Conservation (phyloP, 768 basidiomycete species). For the Agrocybe pediades region DNA sequence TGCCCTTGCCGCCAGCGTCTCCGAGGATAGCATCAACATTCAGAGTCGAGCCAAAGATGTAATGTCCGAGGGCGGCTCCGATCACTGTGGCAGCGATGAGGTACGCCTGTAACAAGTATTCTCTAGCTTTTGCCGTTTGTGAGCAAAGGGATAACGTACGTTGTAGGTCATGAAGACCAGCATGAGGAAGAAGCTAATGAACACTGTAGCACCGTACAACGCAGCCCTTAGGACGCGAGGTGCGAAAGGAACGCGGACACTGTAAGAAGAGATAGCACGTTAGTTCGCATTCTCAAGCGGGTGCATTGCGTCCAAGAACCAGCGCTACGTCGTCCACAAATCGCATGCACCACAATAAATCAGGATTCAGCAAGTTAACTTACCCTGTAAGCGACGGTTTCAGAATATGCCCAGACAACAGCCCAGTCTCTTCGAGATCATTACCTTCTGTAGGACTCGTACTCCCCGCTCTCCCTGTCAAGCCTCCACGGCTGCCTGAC, state of each 20-base stretch:
- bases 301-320: too few species aligned
- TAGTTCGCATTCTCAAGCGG: background rate
- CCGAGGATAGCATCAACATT: slow-evolving; percentile 60
- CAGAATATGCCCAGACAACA: slow-evolving; percentile 51
- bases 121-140: background rate
- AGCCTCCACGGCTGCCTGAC: slow-evolving; percentile 26
- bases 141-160: slow-evolving; percentile 36
- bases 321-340: too few species aligned
- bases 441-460: slow-evolving; percentile 36
- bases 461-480: slow-evolving; percentile 28
- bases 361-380: slow-evolving; percentile 18
- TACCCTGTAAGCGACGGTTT: slow-evolving; percentile 45
- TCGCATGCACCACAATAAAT: too few species aligned
- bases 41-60: slow-evolving; percentile 67
- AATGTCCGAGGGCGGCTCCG: slow-evolving; percentile 85
- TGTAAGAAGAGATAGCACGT: slow-evolving; percentile 20
- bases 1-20: slow-evolving; percentile 57
- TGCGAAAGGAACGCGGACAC: slow-evolving; percentile 49
- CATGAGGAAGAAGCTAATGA: slow-evolving; percentile 91
- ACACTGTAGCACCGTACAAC: slow-evolving; percentile 76
- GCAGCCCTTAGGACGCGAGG: slow-evolving; percentile 60
- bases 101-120: slow-evolving; percentile 61
- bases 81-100: slow-evolving; percentile 80
- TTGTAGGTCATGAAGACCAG: slow-evolving; percentile 98
- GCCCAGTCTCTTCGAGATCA: slow-evolving; percentile 53